Evolutionary conservation across 306 rosid species (phyloP).

Genomic region (Lupinus albus): DNA sequence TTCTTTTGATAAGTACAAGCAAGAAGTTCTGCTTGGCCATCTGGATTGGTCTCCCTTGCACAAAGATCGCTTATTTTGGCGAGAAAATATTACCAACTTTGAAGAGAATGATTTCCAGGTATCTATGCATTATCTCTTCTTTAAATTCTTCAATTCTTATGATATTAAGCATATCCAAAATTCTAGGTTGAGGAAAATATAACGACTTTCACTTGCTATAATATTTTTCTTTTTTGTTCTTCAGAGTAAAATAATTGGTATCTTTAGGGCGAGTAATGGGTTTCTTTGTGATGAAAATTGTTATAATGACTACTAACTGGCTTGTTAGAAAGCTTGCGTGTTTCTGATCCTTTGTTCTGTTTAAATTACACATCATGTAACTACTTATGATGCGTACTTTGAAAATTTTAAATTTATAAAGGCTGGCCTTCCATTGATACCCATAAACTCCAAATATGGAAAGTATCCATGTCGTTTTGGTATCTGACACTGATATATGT

Average conservation of each 20-base stretch:
- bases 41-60: slow-evolving; percentile 99
- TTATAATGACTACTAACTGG: background rate
- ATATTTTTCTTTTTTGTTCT: background rate
- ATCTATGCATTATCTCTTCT: slow-evolving; percentile 11
- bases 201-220: slow-evolving; percentile 16
- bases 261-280: slow-evolving; percentile 11
- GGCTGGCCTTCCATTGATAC: background rate
- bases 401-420: too few species aligned
- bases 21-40: slow-evolving; percentile 93
- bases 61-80: slow-evolving; percentile 91
- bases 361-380: background rate
- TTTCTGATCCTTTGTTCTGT: background rate
- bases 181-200: slow-evolving; percentile 15
- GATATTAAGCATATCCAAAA: background rate
- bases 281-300: slow-evolving; percentile 20
- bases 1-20: slow-evolving; percentile 91
- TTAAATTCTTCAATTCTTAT: slow-evolving; percentile 26
- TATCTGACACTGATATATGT: too few species aligned
- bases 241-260: background rate
- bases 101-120: slow-evolving; percentile 99
- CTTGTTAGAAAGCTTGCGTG: background rate
- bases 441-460: too few species aligned
- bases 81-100: slow-evolving; percentile 73
- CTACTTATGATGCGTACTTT: background rate
- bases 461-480: too few species aligned